Evolutionary conservation across 1,139 yeast species (phyloP).

Genomic region (Diutina mesorugosa): DNA sequence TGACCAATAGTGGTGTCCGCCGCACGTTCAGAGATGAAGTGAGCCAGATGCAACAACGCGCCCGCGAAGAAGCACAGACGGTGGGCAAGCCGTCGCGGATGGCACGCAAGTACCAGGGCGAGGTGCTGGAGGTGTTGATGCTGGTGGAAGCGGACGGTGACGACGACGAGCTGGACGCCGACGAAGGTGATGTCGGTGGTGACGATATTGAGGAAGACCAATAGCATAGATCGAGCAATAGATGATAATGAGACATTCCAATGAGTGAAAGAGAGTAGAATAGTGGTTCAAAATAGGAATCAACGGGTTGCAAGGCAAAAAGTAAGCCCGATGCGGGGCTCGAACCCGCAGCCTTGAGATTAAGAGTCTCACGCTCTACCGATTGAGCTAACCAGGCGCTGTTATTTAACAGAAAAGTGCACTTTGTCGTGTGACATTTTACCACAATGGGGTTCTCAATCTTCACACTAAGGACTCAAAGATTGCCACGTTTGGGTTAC

Average conservation of each 20-base stretch:
- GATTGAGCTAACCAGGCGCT: conserved; percentile 10
- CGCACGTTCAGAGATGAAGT: conserved; percentile 50
- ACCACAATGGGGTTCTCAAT: too few relatives aligned
- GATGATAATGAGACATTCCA: not conserved
- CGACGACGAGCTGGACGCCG: conserved; percentile 32
- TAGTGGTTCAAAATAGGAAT: not conserved
- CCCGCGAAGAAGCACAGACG: conserved; percentile 42
- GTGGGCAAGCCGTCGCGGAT: conserved; percentile 57
- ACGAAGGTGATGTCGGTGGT: not conserved
- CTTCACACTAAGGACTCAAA: too few relatives aligned
- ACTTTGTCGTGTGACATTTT: not conserved
- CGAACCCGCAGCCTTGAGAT: conserved; percentile 7
- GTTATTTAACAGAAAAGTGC: not conserved
- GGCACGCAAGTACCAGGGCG: conserved; percentile 52
- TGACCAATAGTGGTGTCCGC: conserved; percentile 72
- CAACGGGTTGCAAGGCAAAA: not conserved
- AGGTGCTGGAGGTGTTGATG: conserved; percentile 40
- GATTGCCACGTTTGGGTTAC: too few relatives aligned
- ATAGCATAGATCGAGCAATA: not conserved
- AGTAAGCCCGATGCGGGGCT: conserved; percentile 3
- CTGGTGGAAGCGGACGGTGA: conserved; percentile 48
- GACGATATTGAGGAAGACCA: not conserved
- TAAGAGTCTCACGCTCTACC: conserved; percentile 19
- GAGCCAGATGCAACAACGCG: conserved; percentile 36
- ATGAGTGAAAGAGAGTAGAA: not conserved